phyloP scores from a whole-genome alignment of 1,284 basidiomycete species.

The Exsudoporus floridanus region DNA sequence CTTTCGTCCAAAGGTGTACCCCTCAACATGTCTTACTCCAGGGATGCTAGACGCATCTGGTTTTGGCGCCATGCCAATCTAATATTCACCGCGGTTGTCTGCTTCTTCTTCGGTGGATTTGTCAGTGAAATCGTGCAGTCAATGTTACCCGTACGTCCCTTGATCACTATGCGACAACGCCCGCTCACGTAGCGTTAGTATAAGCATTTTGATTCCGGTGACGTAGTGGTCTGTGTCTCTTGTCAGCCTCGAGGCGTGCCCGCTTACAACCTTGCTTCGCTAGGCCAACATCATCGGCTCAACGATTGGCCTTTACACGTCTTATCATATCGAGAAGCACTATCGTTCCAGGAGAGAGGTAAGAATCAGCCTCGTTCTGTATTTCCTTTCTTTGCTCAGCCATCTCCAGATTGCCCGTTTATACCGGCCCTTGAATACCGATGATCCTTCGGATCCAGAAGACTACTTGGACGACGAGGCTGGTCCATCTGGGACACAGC shows the following conservation, averaged over 20 bases:
- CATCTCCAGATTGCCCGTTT: conserved; percentile 62
- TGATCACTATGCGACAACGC: background rate
- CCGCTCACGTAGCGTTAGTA: conserved; percentile 44
- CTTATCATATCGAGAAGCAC: conserved; percentile 69
- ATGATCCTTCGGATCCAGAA: conserved; percentile 52
- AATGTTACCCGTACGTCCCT: conserved; percentile 60
- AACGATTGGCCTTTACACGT: conserved; percentile 63
- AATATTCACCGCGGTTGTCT: conserved; percentile 65
- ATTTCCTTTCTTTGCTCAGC: background rate
- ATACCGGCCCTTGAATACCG: conserved; percentile 65
- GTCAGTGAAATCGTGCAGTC: conserved; percentile 86
- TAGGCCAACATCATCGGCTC: conserved; percentile 86
- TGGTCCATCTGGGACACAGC: conserved; percentile 45
- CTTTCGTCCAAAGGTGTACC: background rate
- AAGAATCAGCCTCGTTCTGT: conserved; percentile 11
- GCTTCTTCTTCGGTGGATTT: conserved; percentile 79
- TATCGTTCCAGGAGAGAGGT: conserved; percentile 78
- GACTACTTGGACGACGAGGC: conserved; percentile 50
- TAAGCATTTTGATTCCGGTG: conserved; percentile 77
- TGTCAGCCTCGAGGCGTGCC: conserved; percentile 7
- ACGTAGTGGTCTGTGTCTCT: conserved; percentile 60
- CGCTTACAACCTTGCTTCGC: conserved; percentile 9
- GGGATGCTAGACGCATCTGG: conserved; percentile 74
- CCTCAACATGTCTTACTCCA: conserved; percentile 28
- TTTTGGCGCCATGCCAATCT: conserved; percentile 80